These are phyloP conservation scores for Trametes punicea DNA, from an alignment of 768 basidiomycete species.

Conservation along the genomic window DNA sequence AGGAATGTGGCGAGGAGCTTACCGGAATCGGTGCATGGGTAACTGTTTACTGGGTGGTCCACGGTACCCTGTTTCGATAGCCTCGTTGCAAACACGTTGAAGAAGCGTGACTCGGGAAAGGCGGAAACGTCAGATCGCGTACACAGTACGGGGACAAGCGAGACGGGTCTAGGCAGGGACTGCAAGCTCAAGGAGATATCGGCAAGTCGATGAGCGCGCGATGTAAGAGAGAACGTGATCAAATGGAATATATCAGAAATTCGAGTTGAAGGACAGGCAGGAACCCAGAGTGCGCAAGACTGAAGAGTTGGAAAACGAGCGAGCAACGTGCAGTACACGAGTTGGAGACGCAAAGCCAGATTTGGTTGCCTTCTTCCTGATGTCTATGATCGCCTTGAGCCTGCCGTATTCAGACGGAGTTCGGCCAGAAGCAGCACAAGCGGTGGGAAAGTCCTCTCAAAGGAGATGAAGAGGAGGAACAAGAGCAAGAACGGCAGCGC, in stretches of 20 bases:
- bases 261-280: conserved; percentile 10
- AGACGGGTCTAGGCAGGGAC: neutral
- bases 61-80: conserved; percentile 21
- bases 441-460: neutral
- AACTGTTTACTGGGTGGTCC: conserved; percentile 16
- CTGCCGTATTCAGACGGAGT: conserved; percentile 11
- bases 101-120: conserved; percentile 23
- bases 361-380: conserved; percentile 16
- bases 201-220: conserved; percentile 15
- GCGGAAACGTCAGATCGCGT: conserved; percentile 17
- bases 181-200: conserved; percentile 7
- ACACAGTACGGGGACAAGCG: conserved; percentile 11
- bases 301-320: conserved; percentile 36
- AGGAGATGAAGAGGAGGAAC: neutral
- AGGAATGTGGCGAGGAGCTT: conserved; percentile 36
- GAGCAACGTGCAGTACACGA: conserved; percentile 79
- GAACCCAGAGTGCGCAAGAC: neutral
- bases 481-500: neutral
- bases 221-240: conserved; percentile 6
- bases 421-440: neutral
- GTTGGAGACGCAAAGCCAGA: conserved; percentile 38
- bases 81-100: conserved; percentile 75
- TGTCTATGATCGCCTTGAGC: conserved; percentile 7
- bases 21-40: conserved; percentile 81
- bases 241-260: conserved; percentile 19